These are phyloP conservation scores for Sutorius eximius DNA, from an alignment of 1,284 basidiomycete genomes.

Conservation along the genomic window DNA sequence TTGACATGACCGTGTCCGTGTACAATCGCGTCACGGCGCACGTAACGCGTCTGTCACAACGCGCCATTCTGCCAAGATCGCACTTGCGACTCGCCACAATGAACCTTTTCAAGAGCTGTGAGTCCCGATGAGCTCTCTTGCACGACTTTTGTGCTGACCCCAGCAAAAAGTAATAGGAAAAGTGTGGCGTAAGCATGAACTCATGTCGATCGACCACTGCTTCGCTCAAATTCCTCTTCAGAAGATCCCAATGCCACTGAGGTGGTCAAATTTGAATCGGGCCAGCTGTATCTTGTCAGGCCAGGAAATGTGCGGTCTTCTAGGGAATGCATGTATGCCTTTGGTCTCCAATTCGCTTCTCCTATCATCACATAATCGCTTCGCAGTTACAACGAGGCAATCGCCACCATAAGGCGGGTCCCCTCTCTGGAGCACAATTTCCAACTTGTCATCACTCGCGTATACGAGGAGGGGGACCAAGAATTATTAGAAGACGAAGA, in stretches of 20 bases:
- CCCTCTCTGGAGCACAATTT: slow-evolving; percentile 86
- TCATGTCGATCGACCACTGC: slow-evolving; percentile 13
- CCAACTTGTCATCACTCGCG: slow-evolving; percentile 93
- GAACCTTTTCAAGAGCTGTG: slow-evolving; percentile 83
- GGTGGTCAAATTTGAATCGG: slow-evolving; percentile 92
- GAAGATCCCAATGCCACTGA: slow-evolving; percentile 88
- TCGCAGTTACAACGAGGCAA: slow-evolving; percentile 89
- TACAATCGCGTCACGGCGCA: slow-evolving; percentile 19
- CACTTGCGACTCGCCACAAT: slow-evolving; percentile 42
- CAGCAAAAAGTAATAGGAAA: slow-evolving; percentile 76
- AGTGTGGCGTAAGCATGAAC: slow-evolving; percentile 82
- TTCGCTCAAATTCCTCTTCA: slow-evolving; percentile 34
- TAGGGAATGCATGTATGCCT: slow-evolving; percentile 93
- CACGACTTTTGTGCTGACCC: slow-evolving; percentile 15
- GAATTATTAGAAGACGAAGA: slow-evolving; percentile 93
- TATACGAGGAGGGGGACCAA: slow-evolving; percentile 95
- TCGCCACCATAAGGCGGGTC: slow-evolving; percentile 89
- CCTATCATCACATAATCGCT: slow-evolving; percentile 6
- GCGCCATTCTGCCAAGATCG: slow-evolving; percentile 11
- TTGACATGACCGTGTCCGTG: slow-evolving; percentile 14
- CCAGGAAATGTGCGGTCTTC: slow-evolving; percentile 89
- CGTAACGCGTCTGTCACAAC: slow-evolving; percentile 34
- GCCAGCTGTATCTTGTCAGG: slow-evolving; percentile 89
- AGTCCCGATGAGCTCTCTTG: slow-evolving; percentile 37
- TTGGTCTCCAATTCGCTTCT: neutral